Conservation (phyloP, 2,329 filamentous ascomycete species). For the Diaporthe vexans region DNA sequence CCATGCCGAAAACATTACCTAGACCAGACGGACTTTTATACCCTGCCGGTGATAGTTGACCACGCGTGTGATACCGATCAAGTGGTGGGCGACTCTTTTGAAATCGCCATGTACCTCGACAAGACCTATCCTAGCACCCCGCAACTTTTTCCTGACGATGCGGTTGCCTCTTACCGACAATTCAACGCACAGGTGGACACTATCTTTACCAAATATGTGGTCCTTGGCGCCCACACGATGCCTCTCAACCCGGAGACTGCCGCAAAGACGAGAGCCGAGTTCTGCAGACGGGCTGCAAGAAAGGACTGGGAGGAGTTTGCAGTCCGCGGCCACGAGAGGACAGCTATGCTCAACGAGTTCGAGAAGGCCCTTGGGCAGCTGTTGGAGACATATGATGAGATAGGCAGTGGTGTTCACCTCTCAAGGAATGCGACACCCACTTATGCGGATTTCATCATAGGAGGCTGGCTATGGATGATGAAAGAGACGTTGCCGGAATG, state of each 20-base stretch:
- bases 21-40: conserved; percentile 63
- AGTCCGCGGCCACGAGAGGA: conserved; percentile 55
- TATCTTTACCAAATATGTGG: conserved; percentile 62
- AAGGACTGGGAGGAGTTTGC: conserved; percentile 60
- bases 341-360: conserved; percentile 56
- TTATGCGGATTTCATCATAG: conserved; percentile 71
- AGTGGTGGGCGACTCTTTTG: conserved; percentile 73
- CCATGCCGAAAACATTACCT: conserved; percentile 65
- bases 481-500: conserved; percentile 57
- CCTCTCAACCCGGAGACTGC: conserved; percentile 65
- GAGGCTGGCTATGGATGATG: conserved; percentile 67
- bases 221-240: conserved; percentile 57
- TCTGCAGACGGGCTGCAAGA: conserved; percentile 61
- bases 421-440: conserved; percentile 56
- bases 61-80: conserved; percentile 28
- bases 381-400: conserved; percentile 54
- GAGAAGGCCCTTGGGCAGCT: conserved; percentile 57
- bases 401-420: conserved; percentile 62
- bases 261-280: conserved; percentile 60
- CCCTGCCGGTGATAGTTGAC: conserved; percentile 34
- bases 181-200: conserved; percentile 71
- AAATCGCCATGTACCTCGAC: conserved; percentile 74
- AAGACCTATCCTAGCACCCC: conserved; percentile 59
- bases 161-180: background rate
- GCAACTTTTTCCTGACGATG: conserved; percentile 17